Evolutionary conservation across 2,329 filamentous ascomycete species (phyloP).

Genomic region (Dactylella cylindrospora): DNA sequence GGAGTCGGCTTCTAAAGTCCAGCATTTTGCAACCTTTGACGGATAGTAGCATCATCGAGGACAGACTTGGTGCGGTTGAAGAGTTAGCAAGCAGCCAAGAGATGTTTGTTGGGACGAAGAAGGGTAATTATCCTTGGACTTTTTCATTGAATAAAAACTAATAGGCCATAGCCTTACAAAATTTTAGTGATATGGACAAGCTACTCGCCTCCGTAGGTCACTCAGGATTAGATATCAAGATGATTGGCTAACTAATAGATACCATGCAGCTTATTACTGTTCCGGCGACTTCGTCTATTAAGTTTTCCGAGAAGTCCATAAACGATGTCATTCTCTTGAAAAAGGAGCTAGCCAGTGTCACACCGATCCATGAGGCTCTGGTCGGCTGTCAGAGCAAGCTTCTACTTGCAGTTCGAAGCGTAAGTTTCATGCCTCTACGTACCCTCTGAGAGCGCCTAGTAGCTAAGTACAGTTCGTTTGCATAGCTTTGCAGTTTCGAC

Average conservation of each 20-base stretch:
- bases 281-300: slow-evolving; percentile 65
- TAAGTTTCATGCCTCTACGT: slow-evolving; percentile 48
- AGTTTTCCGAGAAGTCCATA: slow-evolving; percentile 74
- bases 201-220: slow-evolving; percentile 68
- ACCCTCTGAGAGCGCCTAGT: slow-evolving; percentile 21
- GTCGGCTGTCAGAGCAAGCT: slow-evolving; percentile 65
- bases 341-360: slow-evolving; percentile 70
- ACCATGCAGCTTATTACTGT: slow-evolving; percentile 72
- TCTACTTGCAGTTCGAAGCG: slow-evolving; percentile 66
- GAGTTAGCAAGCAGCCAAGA: slow-evolving; percentile 80
- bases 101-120: slow-evolving; percentile 75
- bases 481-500: slow-evolving; percentile 64
- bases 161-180: slow-evolving; percentile 64
- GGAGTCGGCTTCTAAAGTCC: slow-evolving; percentile 75
- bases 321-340: slow-evolving; percentile 88
- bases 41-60: slow-evolving; percentile 65
- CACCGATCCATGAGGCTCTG: slow-evolving; percentile 68
- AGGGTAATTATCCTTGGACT: slow-evolving; percentile 57
- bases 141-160: not conserved
- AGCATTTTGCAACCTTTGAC: slow-evolving; percentile 89
- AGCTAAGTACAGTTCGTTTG: no score
- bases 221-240: not conserved
- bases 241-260: not conserved
- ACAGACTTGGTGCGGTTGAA: slow-evolving; percentile 77
- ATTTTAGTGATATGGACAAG: slow-evolving; percentile 76